Evolutionary conservation across 371 early-diverging fungal genomes (phyloP).

Genomic region (Mucor velutinosus): DNA sequence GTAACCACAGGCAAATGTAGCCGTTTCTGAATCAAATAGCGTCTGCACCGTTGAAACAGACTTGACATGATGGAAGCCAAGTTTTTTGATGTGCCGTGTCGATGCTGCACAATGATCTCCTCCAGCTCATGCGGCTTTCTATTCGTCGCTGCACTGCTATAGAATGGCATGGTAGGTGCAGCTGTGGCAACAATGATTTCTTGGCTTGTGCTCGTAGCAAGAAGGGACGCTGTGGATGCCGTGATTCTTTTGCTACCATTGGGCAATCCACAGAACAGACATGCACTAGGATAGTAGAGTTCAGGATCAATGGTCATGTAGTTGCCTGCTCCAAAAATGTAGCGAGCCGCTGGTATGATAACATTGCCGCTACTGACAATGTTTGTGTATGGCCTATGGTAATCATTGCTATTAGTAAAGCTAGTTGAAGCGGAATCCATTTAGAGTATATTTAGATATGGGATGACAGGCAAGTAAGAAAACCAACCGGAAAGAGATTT

Average conservation of each 20-base stretch:
- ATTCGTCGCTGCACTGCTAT: not conserved
- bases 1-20: not conserved
- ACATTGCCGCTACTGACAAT: not conserved
- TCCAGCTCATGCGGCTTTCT: not conserved
- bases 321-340: not conserved
- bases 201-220: not conserved
- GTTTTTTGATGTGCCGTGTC: not conserved
- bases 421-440: not conserved
- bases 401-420: not conserved
- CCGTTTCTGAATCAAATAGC: not conserved
- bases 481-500: not conserved
- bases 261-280: not conserved
- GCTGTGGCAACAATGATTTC: not conserved
- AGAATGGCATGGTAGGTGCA: not conserved
- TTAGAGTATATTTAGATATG: not conserved
- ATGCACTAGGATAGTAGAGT: not conserved
- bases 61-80: slow-evolving; percentile 1
- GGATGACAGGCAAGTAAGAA: not conserved
- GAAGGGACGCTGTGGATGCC: not conserved
- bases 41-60: not conserved
- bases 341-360: not conserved
- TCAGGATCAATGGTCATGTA: not conserved
- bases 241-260: not conserved
- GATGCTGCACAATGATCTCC: slow-evolving; percentile 1
- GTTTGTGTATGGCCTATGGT: not conserved